These are phyloP conservation scores for Kwoniella dejecticola DNA, from an alignment of 768 basidiomycete species.

Conservation along the genomic window DNA sequence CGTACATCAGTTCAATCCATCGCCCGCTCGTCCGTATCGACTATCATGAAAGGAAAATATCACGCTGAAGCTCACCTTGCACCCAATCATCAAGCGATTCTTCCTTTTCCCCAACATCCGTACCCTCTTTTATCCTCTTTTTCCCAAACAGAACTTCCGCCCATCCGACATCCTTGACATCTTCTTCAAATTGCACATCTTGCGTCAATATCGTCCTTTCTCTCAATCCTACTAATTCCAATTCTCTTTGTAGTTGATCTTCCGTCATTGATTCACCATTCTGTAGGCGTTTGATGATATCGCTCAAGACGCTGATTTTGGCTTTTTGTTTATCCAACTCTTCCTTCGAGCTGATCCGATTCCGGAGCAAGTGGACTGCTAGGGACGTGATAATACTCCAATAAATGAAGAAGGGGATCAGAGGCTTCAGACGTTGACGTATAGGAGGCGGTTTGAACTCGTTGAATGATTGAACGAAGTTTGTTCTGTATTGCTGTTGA, in stretches of 20 bases:
- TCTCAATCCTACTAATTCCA: constrained; percentile 55
- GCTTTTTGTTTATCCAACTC: constrained; percentile 37
- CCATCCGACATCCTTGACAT: constrained; percentile 47
- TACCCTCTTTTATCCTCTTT: constrained; percentile 37
- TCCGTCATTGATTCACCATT: constrained; percentile 28
- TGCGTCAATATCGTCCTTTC: constrained; percentile 42
- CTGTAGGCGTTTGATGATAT: constrained; percentile 32
- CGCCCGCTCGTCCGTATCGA: no score
- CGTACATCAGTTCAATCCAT: no score
- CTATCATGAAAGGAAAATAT: no score
- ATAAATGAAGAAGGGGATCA: constrained; percentile 52
- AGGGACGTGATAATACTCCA: constrained; percentile 52
- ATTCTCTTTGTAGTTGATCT: constrained; percentile 47
- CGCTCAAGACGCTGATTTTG: constrained; percentile 50
- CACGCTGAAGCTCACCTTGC: constrained; percentile 25
- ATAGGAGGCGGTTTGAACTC: constrained; percentile 51
- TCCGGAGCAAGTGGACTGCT: constrained; percentile 43
- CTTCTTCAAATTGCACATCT: constrained; percentile 31
- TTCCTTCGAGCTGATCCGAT: constrained; percentile 37
- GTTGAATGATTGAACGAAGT: constrained; percentile 2
- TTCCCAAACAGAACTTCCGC: constrained; percentile 54
- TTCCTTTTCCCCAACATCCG: constrained; percentile 20
- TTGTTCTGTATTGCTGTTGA: background rate
- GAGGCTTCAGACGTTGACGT: constrained; percentile 43
- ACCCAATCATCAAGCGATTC: constrained; percentile 21